phyloP scores from a whole-genome alignment of 2,329 filamentous ascomycete genomes.

The Fusarium globosum region DNA sequence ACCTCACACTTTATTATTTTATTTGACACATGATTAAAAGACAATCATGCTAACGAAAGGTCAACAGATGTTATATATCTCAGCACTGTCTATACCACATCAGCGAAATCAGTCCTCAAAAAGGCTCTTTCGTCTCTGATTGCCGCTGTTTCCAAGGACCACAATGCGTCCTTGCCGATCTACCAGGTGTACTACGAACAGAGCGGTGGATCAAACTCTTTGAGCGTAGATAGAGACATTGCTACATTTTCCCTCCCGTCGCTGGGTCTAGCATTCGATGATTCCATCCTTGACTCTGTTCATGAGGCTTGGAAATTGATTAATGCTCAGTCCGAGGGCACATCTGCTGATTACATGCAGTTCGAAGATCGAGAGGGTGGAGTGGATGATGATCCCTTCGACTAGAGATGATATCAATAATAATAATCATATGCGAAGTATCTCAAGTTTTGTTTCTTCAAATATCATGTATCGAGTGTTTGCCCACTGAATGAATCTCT shows the following conservation, averaged over 20 bases:
- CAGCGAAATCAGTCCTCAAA: slow-evolving; percentile 53
- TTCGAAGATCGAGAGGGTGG: slow-evolving; percentile 79
- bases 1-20: slow-evolving; percentile 28
- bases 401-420: slow-evolving; percentile 43
- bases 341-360: slow-evolving; percentile 71
- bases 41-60: slow-evolving; percentile 48
- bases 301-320: slow-evolving; percentile 76
- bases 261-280: slow-evolving; percentile 79
- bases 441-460: background rate
- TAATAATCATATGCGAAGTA: slow-evolving; percentile 7
- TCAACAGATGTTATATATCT: slow-evolving; percentile 50
- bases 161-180: slow-evolving; percentile 51
- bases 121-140: slow-evolving; percentile 58
- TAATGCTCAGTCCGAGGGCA: slow-evolving; percentile 60
- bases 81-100: slow-evolving; percentile 50
- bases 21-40: slow-evolving; percentile 8
- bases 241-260: slow-evolving; percentile 69
- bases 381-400: slow-evolving; percentile 68
- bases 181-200: slow-evolving; percentile 70
- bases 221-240: slow-evolving; percentile 55
- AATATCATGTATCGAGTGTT: background rate
- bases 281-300: slow-evolving; percentile 74
- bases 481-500: background rate
- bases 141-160: slow-evolving; percentile 44
- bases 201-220: slow-evolving; percentile 43